Conservation (phyloP, 1,284 basidiomycete genomes). For the Lignosus rhinocerotis region DNA sequence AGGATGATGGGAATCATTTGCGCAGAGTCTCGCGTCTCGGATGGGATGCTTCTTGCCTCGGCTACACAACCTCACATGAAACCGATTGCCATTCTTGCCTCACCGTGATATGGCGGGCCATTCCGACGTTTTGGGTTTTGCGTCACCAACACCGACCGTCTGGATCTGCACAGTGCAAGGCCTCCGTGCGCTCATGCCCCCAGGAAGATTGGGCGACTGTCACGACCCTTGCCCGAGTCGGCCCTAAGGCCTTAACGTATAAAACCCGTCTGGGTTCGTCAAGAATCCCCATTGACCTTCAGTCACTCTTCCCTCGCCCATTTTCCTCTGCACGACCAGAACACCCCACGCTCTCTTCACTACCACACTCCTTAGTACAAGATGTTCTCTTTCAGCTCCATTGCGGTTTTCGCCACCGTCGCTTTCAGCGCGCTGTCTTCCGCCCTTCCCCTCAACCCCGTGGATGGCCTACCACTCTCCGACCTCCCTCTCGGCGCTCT, state of each 20-base stretch:
- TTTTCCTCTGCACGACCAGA: constrained; percentile 3
- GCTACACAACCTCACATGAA: constrained; percentile 16
- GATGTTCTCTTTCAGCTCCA: constrained; percentile 48
- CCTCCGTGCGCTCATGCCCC: background rate
- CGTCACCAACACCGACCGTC: constrained; percentile 1
- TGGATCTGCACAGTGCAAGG: background rate
- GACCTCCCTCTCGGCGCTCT: constrained; percentile 7
- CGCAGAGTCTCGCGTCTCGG: constrained; percentile 2
- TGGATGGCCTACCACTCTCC: constrained; percentile 13
- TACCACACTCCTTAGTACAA: constrained; percentile 13
- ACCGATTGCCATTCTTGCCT: constrained; percentile 9
- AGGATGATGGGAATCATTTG: constrained; percentile 12
- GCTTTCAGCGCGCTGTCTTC: constrained; percentile 36
- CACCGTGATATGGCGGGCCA: background rate
- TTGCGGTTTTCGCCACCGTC: constrained; percentile 40
- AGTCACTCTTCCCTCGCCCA: constrained; percentile 16
- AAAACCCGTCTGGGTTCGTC: background rate
- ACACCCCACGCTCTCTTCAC: constrained; percentile 41
- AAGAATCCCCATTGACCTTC: constrained; percentile 21
- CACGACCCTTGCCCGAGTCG: background rate
- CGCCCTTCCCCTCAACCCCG: constrained; percentile 19
- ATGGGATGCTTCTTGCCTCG: constrained; percentile 12
- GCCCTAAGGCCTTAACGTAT: constrained; percentile 4
- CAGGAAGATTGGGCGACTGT: background rate
- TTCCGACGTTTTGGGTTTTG: background rate